Percentiles rank a stretch among this genome's conserved stretches.
phyloP scores from a whole-genome alignment of 176 grass and related monocot species.

The Oropetium thomaeum region DNA sequence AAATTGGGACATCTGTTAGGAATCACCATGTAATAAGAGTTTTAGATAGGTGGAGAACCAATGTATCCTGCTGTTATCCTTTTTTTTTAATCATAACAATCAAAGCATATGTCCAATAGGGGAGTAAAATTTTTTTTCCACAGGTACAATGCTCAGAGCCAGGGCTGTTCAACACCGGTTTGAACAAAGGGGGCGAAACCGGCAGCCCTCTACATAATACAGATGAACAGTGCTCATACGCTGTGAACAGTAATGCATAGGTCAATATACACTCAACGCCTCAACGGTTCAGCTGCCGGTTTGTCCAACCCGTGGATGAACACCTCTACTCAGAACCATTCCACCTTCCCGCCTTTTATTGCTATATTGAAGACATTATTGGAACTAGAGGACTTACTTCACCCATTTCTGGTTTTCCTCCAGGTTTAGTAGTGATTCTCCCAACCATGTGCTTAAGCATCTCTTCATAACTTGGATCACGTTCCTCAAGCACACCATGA shows the following conservation, averaged over 20 bases:
- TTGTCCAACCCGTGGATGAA: too few relatives aligned
- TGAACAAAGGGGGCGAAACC: too few relatives aligned
- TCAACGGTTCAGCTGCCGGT: too few relatives aligned
- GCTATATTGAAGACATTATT: neutral
- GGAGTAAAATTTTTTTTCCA: too few relatives aligned
- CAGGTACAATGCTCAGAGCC: neutral
- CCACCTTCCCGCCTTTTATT: neutral
- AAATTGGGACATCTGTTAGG: neutral
- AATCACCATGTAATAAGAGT: neutral
- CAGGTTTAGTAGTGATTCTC: constrained; percentile 83
- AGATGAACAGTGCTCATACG: too few relatives aligned
- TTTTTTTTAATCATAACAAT: too few relatives aligned
- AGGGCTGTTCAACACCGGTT: too few relatives aligned
- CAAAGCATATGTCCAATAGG: neutral
- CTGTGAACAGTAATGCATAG: too few relatives aligned
- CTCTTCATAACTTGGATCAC: constrained; percentile 83
- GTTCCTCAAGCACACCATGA: constrained; percentile 53
- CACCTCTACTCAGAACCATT: too few relatives aligned
- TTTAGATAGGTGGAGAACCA: neutral
- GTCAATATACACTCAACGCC: too few relatives aligned
- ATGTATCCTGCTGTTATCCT: neutral
- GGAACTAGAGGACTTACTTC: constrained; percentile 53
- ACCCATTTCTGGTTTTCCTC: constrained; percentile 87
- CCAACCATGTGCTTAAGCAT: constrained; percentile 95
- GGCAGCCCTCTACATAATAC: too few relatives aligned